phyloP scores from a whole-genome alignment of 495 filamentous ascomycete genomes.

The Xylaria palmicola region DNA sequence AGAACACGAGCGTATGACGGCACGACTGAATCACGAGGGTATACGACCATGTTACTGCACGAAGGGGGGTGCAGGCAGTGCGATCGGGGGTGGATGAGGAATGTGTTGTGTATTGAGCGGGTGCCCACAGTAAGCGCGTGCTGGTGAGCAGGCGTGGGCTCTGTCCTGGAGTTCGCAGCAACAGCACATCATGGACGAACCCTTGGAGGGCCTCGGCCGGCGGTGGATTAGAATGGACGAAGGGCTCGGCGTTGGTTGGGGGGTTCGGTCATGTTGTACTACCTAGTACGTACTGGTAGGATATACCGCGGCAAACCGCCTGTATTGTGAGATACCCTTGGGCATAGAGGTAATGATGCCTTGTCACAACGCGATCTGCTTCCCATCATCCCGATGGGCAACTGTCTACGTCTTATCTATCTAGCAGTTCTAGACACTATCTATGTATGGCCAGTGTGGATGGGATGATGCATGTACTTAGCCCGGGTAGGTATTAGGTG shows the following conservation, averaged over 20 bases:
- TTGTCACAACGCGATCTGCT: neutral
- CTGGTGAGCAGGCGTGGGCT: neutral
- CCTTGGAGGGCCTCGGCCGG: neutral
- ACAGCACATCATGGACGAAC: neutral
- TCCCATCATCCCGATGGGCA: no score
- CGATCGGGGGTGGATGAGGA: neutral
- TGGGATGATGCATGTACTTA: no score
- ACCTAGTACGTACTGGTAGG: constrained; percentile 8
- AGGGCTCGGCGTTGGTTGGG: constrained; percentile 5
- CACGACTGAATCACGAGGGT: constrained; percentile 26
- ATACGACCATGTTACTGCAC: constrained; percentile 10
- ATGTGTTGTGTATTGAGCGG: neutral
- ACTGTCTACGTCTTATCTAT: no score
- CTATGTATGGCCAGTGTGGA: no score
- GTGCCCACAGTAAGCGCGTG: neutral
- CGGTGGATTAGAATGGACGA: neutral
- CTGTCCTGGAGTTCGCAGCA: neutral
- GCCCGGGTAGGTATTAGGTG: no score
- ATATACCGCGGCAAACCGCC: constrained; percentile 7
- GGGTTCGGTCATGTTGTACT: constrained; percentile 14
- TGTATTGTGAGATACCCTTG: constrained; percentile 15
- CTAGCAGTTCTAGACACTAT: no score
- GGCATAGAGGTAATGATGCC: constrained; percentile 2
- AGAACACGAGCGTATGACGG: constrained; percentile 24
- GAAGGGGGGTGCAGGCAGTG: neutral